These are phyloP conservation scores for Nissolia schottii DNA, from an alignment of 306 rosid genomes.

Conservation along the genomic window DNA sequence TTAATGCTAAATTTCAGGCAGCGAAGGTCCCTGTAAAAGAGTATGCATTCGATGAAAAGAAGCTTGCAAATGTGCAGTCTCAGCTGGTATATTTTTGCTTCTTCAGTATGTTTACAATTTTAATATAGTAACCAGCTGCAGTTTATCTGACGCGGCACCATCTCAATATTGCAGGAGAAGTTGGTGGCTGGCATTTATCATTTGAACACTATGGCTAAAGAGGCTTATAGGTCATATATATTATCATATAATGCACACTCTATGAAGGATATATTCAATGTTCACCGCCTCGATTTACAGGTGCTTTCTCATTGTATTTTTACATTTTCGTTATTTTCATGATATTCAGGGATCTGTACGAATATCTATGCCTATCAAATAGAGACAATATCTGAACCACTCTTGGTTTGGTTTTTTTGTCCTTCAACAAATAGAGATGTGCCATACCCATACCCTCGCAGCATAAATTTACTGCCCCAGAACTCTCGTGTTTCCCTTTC, in stretches of 20 bases:
- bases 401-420: neutral
- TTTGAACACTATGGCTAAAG: constrained; percentile 74
- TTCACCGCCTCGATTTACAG: constrained; percentile 86
- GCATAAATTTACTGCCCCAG: neutral
- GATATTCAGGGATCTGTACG: constrained; percentile 3
- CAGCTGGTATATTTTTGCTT: constrained; percentile 59
- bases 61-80: constrained; percentile 77
- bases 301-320: constrained; percentile 29
- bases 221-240: constrained; percentile 80
- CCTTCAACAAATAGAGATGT: neutral
- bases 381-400: neutral
- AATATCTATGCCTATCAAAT: neutral
- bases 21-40: constrained; percentile 91
- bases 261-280: constrained; percentile 89
- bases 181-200: constrained; percentile 66
- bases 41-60: constrained; percentile 58
- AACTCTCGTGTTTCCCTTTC: neutral
- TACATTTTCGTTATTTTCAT: neutral
- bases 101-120: neutral
- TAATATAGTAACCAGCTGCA: neutral
- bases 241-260: constrained; percentile 88
- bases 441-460: neutral
- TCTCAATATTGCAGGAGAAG: constrained; percentile 65
- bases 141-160: neutral
- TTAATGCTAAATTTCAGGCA: constrained; percentile 45